Conservation (phyloP, 306 rosid species). For the Fragaria vesca region DNA sequence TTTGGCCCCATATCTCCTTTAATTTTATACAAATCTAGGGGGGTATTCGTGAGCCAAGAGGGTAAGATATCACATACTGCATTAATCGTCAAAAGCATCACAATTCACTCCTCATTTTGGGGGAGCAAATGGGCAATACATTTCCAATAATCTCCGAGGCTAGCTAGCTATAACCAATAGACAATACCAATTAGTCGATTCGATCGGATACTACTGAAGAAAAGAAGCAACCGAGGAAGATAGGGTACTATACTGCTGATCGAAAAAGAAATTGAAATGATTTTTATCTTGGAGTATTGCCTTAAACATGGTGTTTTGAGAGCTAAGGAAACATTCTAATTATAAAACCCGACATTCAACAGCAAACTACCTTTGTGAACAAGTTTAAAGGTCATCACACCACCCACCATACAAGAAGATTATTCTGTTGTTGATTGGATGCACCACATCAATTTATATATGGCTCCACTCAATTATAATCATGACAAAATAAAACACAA, state of each 20-base stretch:
- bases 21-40: background rate
- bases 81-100: background rate
- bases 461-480: background rate
- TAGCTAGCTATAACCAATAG: background rate
- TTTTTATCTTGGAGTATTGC: background rate
- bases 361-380: slow-evolving; percentile 9
- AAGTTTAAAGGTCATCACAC: slow-evolving; percentile 23
- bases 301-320: slow-evolving; percentile 25
- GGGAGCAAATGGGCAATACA: background rate
- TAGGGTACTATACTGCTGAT: background rate
- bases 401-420: slow-evolving; percentile 8
- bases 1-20: background rate
- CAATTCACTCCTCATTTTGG: background rate
- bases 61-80: background rate
- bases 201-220: too few relatives aligned
- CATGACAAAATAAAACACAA: background rate
- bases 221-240: background rate
- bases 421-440: background rate
- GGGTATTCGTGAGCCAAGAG: background rate
- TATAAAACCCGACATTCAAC: slow-evolving; percentile 26
- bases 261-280: background rate
- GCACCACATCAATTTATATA: background rate
- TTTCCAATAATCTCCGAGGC: background rate
- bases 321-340: slow-evolving; percentile 30
- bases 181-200: too few relatives aligned